Conservation (phyloP, 768 basidiomycete species). For the Phylloporus sp. region DNA sequence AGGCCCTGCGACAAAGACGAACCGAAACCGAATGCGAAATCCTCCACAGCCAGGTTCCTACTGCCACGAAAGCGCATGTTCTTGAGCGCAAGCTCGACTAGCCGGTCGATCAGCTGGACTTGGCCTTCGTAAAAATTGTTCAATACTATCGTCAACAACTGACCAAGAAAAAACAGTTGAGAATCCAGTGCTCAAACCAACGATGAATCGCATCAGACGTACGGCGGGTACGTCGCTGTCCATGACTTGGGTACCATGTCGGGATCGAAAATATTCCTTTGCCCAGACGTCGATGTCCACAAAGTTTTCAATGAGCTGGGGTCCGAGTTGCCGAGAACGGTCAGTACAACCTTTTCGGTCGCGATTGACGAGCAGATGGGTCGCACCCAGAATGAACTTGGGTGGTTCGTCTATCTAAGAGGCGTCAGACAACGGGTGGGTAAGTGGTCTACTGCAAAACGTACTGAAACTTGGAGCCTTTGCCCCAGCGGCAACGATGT, state of each 20-base stretch:
- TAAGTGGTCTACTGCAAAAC: neutral
- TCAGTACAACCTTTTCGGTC: constrained; percentile 9
- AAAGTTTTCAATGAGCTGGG: constrained; percentile 30
- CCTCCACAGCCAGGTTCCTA: constrained; percentile 13
- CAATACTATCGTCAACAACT: constrained; percentile 28
- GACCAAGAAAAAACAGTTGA: neutral
- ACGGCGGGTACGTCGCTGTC: constrained; percentile 21
- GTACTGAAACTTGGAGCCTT: constrained; percentile 24
- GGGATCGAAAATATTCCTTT: constrained; percentile 25
- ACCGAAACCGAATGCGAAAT: constrained; percentile 31
- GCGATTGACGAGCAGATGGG: constrained; percentile 29
- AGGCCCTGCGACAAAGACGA: constrained; percentile 1
- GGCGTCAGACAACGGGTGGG: neutral
- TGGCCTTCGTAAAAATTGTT: constrained; percentile 31
- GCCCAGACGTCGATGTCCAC: constrained; percentile 25
- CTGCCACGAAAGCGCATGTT: constrained; percentile 22
- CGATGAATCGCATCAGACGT: neutral
- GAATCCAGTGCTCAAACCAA: neutral
- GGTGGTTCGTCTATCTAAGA: constrained; percentile 23
- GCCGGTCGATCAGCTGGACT: constrained; percentile 24
- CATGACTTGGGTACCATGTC: constrained; percentile 9
- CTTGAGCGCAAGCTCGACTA: constrained; percentile 22
- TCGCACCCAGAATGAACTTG: constrained; percentile 21
- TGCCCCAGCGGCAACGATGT: constrained; percentile 20
- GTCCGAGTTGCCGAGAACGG: constrained; percentile 21